Evolutionary conservation across 495 filamentous ascomycete species (phyloP), one percentile per base, ranked within the genome.

Genomic region (Chaetomium tenue): DNA sequence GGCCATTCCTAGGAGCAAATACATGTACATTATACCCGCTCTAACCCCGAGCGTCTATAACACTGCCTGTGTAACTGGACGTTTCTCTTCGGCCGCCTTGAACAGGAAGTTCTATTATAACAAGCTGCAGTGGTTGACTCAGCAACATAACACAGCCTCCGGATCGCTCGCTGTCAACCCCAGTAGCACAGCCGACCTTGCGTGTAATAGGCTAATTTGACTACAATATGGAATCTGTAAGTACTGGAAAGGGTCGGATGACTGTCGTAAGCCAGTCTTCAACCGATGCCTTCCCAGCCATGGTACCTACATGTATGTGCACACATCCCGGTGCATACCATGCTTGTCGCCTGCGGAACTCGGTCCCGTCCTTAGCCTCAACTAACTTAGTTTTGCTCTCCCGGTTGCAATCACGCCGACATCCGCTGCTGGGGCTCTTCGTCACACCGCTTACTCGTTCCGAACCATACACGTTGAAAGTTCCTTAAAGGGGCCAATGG

Each of bases 61-160:
- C 16, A 18, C 11, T 44, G 5, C 40, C 11, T 26, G 4, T 23
- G 22, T 51, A 51, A 4, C 15, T 25, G 12, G 22, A 16, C 22
- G 11, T 26, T 23, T 26, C n/a, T 15, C 5, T 18, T 44, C 13
- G 16, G 15, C 2, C 26, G 5, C 13, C 51, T 23, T 54, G 26
- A 54, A 54, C 0, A 26, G 51, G 26, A 54, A 54, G 25, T 15
- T 23, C 26, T 15, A 30, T 12, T 25, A 8, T 51, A 47, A 50
- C 46, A 53, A 22, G 28, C 30, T 61, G 59, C 46, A 40, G 59
- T 53, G 47, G 30, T 61, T 61, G 20, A 61, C 59, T 61, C 59
- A 61, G 59, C 59, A 61, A 52, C 46, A 28, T 53, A 26, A 33
- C 47, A 30, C 59, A 52, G n/a, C 16, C 47, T 39, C 59, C 15